Evolutionary conservation across 768 basidiomycete genomes (phyloP).

Genomic region (Boletus coccyginus): DNA sequence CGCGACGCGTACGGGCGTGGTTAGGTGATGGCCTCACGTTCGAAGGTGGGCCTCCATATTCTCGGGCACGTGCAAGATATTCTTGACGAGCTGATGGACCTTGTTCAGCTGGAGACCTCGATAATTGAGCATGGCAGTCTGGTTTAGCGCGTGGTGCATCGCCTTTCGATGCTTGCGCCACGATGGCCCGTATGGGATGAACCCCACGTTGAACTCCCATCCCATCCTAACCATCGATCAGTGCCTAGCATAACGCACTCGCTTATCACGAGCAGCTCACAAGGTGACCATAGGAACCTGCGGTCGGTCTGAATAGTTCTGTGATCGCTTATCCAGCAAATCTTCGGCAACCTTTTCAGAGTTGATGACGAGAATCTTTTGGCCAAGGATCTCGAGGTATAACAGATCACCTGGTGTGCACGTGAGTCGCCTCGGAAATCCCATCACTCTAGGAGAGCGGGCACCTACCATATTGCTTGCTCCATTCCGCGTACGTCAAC

Average conservation of each 20-base stretch:
- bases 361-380: slow-evolving; percentile 23
- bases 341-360: slow-evolving; percentile 25
- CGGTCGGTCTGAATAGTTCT: slow-evolving; percentile 28
- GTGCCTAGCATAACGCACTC: neutral
- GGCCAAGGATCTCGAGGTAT: slow-evolving; percentile 27
- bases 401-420: slow-evolving; percentile 20
- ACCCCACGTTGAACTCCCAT: slow-evolving; percentile 38
- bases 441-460: neutral
- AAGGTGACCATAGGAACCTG: slow-evolving; percentile 21
- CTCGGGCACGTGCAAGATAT: slow-evolving; percentile 27
- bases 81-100: slow-evolving; percentile 30
- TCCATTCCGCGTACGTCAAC: slow-evolving; percentile 42
- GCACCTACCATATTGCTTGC: slow-evolving; percentile 38
- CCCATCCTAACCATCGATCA: slow-evolving; percentile 27
- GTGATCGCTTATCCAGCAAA: slow-evolving; percentile 28
- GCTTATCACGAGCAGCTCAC: slow-evolving; percentile 11
- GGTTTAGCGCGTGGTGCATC: slow-evolving; percentile 36
- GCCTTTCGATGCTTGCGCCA: slow-evolving; percentile 40
- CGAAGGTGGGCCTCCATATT: slow-evolving; percentile 25
- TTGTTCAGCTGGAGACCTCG: slow-evolving; percentile 31
- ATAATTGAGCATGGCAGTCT: slow-evolving; percentile 29
- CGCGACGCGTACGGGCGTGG: neutral
- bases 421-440: neutral
- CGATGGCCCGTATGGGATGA: slow-evolving; percentile 34
- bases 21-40: slow-evolving; percentile 6